Percentiles rank a stretch among this genome's conserved stretches.
Evolutionary conservation across 1,139 yeast species (phyloP).

Genomic region (Scheffersomyces illinoinensis): DNA sequence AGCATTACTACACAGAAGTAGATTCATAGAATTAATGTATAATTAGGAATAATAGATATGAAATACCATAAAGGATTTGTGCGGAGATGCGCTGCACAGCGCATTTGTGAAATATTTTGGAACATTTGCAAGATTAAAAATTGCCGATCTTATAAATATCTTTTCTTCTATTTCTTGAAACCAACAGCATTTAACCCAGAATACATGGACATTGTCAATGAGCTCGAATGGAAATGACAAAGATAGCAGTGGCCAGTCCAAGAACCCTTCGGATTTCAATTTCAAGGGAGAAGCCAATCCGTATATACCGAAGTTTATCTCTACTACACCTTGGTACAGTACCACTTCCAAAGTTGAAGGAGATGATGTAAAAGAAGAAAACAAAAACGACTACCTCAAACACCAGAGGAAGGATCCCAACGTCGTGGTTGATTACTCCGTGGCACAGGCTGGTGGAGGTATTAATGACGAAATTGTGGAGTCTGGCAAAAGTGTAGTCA

Average conservation of each 20-base stretch:
- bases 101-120: background rate
- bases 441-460: conserved; percentile 34
- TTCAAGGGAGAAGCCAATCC: conserved; percentile 12
- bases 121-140: background rate
- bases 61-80: too few relatives aligned
- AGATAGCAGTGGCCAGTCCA: background rate
- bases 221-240: background rate
- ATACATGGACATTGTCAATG: background rate
- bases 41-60: background rate
- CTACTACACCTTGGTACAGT: conserved; percentile 16
- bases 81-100: background rate
- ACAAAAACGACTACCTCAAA: conserved; percentile 37
- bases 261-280: conserved; percentile 3
- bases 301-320: conserved; percentile 17
- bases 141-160: background rate
- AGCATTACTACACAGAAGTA: background rate
- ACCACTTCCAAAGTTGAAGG: background rate
- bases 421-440: conserved; percentile 29
- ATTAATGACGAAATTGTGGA: conserved; percentile 29
- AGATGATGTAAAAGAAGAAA: background rate
- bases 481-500: conserved; percentile 20
- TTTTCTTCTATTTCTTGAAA: too few relatives aligned
- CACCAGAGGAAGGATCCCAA: conserved; percentile 49
- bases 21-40: background rate
- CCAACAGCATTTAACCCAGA: background rate